phyloP scores from a whole-genome alignment of 495 filamentous ascomycete genomes.

The Cryomyces minteri region DNA sequence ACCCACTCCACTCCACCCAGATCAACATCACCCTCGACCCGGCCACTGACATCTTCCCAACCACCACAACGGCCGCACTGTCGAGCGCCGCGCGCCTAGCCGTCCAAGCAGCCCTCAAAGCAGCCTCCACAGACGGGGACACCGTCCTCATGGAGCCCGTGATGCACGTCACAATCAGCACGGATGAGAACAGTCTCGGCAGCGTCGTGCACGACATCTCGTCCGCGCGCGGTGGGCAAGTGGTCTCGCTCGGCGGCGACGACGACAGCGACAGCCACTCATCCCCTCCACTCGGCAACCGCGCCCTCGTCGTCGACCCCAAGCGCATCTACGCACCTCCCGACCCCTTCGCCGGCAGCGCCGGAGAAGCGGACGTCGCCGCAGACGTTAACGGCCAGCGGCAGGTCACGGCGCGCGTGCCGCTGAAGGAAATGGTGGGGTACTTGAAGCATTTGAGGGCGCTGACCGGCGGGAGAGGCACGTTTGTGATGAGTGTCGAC shows the following conservation, averaged over 20 bases:
- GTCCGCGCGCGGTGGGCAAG: constrained; percentile 63
- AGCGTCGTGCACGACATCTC: constrained; percentile 82
- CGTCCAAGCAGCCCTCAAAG: constrained; percentile 43
- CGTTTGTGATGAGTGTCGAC: constrained; percentile 83
- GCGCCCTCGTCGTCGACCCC: constrained; percentile 36
- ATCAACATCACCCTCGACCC: constrained; percentile 53
- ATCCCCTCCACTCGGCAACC: constrained; percentile 8
- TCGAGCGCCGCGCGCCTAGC: constrained; percentile 60
- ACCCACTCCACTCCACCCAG: constrained; percentile 52
- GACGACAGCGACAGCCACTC: constrained; percentile 15
- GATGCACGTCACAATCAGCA: constrained; percentile 68
- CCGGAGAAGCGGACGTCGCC: neutral
- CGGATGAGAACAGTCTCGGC: constrained; percentile 65
- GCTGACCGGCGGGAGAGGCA: constrained; percentile 74
- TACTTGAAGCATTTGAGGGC: constrained; percentile 82
- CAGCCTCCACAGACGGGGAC: constrained; percentile 25
- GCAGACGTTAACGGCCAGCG: constrained; percentile 19
- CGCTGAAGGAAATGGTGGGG: constrained; percentile 91
- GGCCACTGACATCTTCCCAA: constrained; percentile 41
- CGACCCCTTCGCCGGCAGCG: constrained; percentile 52
- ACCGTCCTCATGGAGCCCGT: constrained; percentile 77
- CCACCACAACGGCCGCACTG: constrained; percentile 56
- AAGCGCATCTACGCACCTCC: constrained; percentile 63
- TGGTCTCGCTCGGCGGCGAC: constrained; percentile 61
- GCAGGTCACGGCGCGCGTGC: constrained; percentile 66